These are phyloP conservation scores for Cadophora luteo-olivacea DNA, from an alignment of 2,329 filamentous ascomycete genomes.

Conservation along the genomic window DNA sequence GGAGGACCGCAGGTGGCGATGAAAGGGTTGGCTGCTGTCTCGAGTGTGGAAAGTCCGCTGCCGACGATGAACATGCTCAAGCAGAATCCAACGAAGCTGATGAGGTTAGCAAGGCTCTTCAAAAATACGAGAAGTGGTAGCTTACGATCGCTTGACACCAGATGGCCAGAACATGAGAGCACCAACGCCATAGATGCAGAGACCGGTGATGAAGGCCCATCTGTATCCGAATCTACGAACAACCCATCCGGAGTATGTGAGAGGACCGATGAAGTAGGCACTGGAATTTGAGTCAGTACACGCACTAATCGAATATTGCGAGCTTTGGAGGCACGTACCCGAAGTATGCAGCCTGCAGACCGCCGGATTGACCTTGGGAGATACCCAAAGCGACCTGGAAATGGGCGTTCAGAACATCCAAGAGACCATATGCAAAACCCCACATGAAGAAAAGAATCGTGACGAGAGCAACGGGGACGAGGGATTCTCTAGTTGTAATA, in stretches of 20 bases:
- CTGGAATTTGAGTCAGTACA: slow-evolving; percentile 45
- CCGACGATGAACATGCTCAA: slow-evolving; percentile 69
- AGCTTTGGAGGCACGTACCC: slow-evolving; percentile 11
- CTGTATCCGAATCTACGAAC: slow-evolving; percentile 78
- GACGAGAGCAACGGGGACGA: slow-evolving; percentile 56
- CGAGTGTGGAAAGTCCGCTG: slow-evolving; percentile 76
- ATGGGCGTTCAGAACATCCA: slow-evolving; percentile 75
- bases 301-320: background rate
- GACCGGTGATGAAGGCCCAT: slow-evolving; percentile 77
- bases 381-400: slow-evolving; percentile 62
- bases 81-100: slow-evolving; percentile 40
- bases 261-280: slow-evolving; percentile 72
- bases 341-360: slow-evolving; percentile 74
- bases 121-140: background rate
- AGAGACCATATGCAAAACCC: slow-evolving; percentile 87
- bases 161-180: slow-evolving; percentile 87
- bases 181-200: slow-evolving; percentile 75
- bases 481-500: slow-evolving; percentile 72
- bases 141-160: slow-evolving; percentile 55
- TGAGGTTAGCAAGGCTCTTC: background rate
- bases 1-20: slow-evolving; percentile 68
- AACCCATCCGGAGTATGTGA: slow-evolving; percentile 69
- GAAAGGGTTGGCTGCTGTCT: slow-evolving; percentile 83
- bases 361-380: slow-evolving; percentile 65
- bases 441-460: slow-evolving; percentile 85